Base-by-base conservation (phyloP, 179 eudicot genomes). In the Beta macrorhiza region DNA sequence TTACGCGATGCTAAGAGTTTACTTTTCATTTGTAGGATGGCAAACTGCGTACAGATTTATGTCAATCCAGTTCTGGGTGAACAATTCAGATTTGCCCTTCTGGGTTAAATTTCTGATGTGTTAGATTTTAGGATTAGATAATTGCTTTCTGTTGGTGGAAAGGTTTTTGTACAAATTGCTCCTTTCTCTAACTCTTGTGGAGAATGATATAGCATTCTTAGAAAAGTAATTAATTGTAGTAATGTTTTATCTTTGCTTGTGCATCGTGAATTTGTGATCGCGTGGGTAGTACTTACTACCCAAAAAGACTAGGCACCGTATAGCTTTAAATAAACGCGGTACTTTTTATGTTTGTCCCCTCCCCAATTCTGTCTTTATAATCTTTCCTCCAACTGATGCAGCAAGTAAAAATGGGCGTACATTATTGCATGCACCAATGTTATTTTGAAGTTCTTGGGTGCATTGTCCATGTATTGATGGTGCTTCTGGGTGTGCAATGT, bases 161-260 rank as follows among this genome's bases (percentile, higher is more conserved):
- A 74, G 62, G 63, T 7, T 11, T 52, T 73, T 72, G 77, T 74
- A 74, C 77, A 74, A 53, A 56, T 74, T 55, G 77, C 77, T 55
- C 16, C 7, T 74, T 10, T 53, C 15, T 25, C 61, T 56, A 56
- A 56, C 63, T 47, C 29, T 74, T 74, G 63, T 56, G 77, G 42
- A 68, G 56, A 17, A 74, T 9, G 42, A 72, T 49, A 47, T 51
- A 72, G 37, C 58, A 72, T 72, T 51, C 75, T 49, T 51, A 44
- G 20, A 20, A 20, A 51, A 4, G n/a, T n/a, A 19, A 45, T 7
- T 70, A 47, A 47, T 71, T 10, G 2, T 47, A 17, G 3, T 49
- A 0, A 45, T 20, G 25, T 2, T 20, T 13, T n/a, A 49, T 71
- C 57, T 19, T 49, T 71, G 14, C 32, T 19, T 51, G 29, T 49